Percentiles rank a stretch among this genome's conserved stretches.
Conservation (phyloP, 345 rosid species). For the Brassica incana region DNA sequence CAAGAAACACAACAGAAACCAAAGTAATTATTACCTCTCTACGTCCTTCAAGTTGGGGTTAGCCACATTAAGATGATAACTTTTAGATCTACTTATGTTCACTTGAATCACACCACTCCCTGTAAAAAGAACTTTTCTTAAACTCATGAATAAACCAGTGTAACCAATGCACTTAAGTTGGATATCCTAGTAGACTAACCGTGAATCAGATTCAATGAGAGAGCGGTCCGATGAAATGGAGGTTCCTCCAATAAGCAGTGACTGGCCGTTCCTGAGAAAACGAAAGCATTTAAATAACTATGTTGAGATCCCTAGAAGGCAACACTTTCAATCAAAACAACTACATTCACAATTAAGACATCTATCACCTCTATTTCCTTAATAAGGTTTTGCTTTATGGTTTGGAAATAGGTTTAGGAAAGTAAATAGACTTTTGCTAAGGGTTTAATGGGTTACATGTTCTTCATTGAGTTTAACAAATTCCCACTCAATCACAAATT, state of each 20-base stretch:
- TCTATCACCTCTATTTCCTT: not conserved
- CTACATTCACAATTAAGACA: not conserved
- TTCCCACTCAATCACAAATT: not conserved
- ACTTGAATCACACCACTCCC: constrained; percentile 62
- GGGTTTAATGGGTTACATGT: not conserved
- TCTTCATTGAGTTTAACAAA: not conserved
- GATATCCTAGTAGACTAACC: constrained; percentile 50
- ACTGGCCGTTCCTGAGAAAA: constrained; percentile 49
- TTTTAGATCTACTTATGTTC: constrained; percentile 51
- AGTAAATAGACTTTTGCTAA: not conserved
- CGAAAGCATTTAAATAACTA: constrained; percentile 31
- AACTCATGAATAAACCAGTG: not conserved
- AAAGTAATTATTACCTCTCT: constrained; percentile 46
- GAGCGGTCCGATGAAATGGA: constrained; percentile 43
- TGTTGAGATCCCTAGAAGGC: not conserved
- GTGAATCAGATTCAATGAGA: constrained; percentile 61
- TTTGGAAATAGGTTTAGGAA: not conserved
- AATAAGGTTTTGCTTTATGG: not conserved
- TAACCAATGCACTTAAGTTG: constrained; percentile 16
- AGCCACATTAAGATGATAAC: constrained; percentile 65
- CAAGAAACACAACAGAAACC: not conserved
- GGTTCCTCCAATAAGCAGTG: constrained; percentile 52
- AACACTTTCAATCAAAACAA: constrained; percentile 20
- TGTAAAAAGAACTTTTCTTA: constrained; percentile 28
- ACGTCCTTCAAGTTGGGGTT: constrained; percentile 63